Base-by-base conservation (phyloP, 2,329 filamentous ascomycete species). In the Nothophaeocryptopus gaeumannii region DNA sequence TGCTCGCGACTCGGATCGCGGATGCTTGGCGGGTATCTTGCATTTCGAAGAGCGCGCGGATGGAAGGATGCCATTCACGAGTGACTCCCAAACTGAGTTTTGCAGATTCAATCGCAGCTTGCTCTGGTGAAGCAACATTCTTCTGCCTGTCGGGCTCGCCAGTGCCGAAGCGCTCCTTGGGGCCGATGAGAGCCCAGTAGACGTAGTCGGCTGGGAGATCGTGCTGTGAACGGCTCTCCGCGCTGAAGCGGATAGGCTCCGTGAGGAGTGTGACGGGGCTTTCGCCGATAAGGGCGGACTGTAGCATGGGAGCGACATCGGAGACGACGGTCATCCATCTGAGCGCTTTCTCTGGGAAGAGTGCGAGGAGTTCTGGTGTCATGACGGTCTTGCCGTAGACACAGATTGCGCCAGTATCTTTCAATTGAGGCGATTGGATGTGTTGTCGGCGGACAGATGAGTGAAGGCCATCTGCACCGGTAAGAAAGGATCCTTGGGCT, bases 1-100 rank as follows among this genome's bases (percentile, higher is more conserved):
- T 58, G 8, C 68, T 70, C 9, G 63, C 57, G 44, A 72, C 62
- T 11, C 64, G 65, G 45, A 68, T 58, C 10, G 64, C 63, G 2
- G 68, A 64, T 3, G 68, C 58, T 41, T 69, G 63, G 8, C 34
- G 53, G 10, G 58, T 46, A 48, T 54, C 56, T 44, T 59, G 56
- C 1, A 55, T 45, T 41, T 59, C 51, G 32, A 59, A 57, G 26
- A 57, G 38, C 2, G 54, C 54, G 20, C 53, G 47, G 26, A 60
- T 45, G 8, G 53, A 55, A 7, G 49, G 45, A n/a, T 56, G 50
- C 55, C 58, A 60, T 34, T 60, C 53, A 32, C 57, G 42, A n/a
- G 55, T 55, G 14, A 60, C 39, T 11, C 47, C 46, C 16, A 56
- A 40, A 31, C 41, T 54, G 29, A 58, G 47, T 36, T 48, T 41